These are phyloP conservation scores for Populus euphratica DNA, from an alignment of 345 rosid genomes.

Conservation along the genomic window DNA sequence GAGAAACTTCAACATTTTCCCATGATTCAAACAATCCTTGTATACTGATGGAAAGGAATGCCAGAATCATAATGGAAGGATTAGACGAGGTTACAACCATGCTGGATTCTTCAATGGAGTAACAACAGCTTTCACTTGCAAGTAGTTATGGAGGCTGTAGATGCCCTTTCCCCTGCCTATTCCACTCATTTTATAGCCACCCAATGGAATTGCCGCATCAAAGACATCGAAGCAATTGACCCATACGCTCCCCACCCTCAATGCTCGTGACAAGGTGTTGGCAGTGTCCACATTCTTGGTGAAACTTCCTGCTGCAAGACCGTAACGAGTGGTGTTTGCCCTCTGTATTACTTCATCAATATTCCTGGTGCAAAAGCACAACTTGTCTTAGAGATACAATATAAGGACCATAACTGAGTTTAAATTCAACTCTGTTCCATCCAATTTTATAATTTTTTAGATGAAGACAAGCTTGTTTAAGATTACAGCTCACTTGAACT, in stretches of 20 bases:
- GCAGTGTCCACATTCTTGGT: conserved; percentile 76
- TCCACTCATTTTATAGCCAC: conserved; percentile 95
- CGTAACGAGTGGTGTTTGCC: conserved; percentile 58
- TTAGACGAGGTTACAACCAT: conserved; percentile 48
- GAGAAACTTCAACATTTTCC: background rate
- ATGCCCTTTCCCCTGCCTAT: conserved; percentile 84
- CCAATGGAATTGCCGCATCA: conserved; percentile 81
- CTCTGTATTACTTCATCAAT: conserved; percentile 64
- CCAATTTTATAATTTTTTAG: too few species aligned
- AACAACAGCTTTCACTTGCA: conserved; percentile 92
- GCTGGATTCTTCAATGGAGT: conserved; percentile 77
- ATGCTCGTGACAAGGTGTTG: conserved; percentile 59
- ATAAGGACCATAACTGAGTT: background rate
- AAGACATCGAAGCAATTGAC: conserved; percentile 71
- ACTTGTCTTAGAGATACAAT: too few species aligned
- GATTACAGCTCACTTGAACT: conserved; percentile 61
- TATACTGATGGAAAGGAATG: background rate
- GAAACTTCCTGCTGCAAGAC: conserved; percentile 80
- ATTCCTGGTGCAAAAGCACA: conserved; percentile 42
- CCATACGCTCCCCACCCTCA: conserved; percentile 75
- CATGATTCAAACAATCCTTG: background rate
- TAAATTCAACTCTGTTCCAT: background rate
- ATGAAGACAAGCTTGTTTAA: too few species aligned
- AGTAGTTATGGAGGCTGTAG: conserved; percentile 65
- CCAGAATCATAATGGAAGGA: background rate